Percentiles rank a stretch among this genome's conserved stretches.
phyloP scores from a whole-genome alignment of 805 yeast species.

The Saccharomycopsis amapae region DNA sequence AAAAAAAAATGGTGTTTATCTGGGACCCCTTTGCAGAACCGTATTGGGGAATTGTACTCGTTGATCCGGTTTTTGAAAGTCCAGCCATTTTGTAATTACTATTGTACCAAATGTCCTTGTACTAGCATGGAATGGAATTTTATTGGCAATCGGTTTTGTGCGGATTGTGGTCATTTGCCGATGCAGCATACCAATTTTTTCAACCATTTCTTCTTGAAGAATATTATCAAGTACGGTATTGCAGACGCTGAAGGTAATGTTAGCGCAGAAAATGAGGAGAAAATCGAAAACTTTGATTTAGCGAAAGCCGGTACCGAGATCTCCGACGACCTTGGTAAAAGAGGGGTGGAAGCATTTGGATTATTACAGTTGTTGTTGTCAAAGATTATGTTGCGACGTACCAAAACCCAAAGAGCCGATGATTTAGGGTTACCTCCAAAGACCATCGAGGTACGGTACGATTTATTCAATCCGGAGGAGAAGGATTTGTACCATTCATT shows the following conservation, averaged over 20 bases:
- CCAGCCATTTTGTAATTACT: slow-evolving; percentile 82
- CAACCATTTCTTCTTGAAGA: slow-evolving; percentile 92
- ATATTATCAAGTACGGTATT: slow-evolving; percentile 79
- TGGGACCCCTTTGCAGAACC: slow-evolving; percentile 94
- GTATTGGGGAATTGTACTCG: slow-evolving; percentile 95
- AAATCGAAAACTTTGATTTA: slow-evolving; percentile 1
- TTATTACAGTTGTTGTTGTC: slow-evolving; percentile 67
- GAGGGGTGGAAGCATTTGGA: slow-evolving; percentile 66
- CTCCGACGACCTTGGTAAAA: background rate
- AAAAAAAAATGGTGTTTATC: slow-evolving; percentile 84
- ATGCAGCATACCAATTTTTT: slow-evolving; percentile 95
- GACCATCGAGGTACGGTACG: slow-evolving; percentile 81
- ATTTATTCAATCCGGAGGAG: slow-evolving; percentile 88
- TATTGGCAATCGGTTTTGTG: slow-evolving; percentile 77
- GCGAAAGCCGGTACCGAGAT: background rate
- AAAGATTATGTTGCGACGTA: slow-evolving; percentile 86
- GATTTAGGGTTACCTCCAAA: slow-evolving; percentile 97
- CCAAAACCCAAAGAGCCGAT: slow-evolving; percentile 94
- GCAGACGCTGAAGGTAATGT: slow-evolving; percentile 46
- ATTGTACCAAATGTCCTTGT: slow-evolving; percentile 91
- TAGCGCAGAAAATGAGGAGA: slow-evolving; percentile 11
- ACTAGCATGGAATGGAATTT: slow-evolving; percentile 78
- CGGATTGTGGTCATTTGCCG: slow-evolving; percentile 79
- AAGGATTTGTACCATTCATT: slow-evolving; percentile 85
- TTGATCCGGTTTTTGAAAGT: slow-evolving; percentile 77